phyloP scores from a whole-genome alignment of 2,329 filamentous ascomycete genomes.

The Grosmannia serpens region DNA sequence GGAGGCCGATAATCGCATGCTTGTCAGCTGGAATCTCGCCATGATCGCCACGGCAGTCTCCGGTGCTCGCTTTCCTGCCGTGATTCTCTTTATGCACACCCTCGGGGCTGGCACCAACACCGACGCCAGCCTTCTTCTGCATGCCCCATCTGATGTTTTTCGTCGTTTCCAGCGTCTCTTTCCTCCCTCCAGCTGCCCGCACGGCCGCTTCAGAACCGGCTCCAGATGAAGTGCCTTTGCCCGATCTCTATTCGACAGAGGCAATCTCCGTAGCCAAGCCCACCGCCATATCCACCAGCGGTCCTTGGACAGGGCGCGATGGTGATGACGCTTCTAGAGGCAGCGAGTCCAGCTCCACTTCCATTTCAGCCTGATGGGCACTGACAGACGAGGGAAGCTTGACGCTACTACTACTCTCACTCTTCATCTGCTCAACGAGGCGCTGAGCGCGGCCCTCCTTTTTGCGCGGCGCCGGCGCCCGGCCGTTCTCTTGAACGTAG shows the following conservation, averaged over 20 bases:
- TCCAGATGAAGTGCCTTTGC: background rate
- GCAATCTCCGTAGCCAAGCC: background rate
- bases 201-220: background rate
- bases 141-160: background rate
- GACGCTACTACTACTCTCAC: constrained; percentile 19
- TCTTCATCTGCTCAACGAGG: constrained; percentile 39
- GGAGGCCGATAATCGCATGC: background rate
- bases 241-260: constrained; percentile 8
- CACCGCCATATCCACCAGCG: background rate
- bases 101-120: background rate
- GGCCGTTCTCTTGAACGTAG: constrained; percentile 95
- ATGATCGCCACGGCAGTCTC: background rate
- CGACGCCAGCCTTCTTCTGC: background rate
- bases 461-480: constrained; percentile 49
- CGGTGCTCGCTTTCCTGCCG: background rate
- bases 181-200: background rate
- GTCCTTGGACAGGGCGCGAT: background rate
- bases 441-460: constrained; percentile 44
- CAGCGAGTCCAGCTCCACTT: background rate
- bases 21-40: background rate
- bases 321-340: background rate
- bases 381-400: constrained; percentile 8
- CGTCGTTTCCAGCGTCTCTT: background rate
- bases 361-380: constrained; percentile 1
- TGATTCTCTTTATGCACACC: background rate